These are phyloP conservation scores for Chlamydomonas sp. DNA, from an alignment of 139 green algal genomes.

Conservation along the genomic window DNA sequence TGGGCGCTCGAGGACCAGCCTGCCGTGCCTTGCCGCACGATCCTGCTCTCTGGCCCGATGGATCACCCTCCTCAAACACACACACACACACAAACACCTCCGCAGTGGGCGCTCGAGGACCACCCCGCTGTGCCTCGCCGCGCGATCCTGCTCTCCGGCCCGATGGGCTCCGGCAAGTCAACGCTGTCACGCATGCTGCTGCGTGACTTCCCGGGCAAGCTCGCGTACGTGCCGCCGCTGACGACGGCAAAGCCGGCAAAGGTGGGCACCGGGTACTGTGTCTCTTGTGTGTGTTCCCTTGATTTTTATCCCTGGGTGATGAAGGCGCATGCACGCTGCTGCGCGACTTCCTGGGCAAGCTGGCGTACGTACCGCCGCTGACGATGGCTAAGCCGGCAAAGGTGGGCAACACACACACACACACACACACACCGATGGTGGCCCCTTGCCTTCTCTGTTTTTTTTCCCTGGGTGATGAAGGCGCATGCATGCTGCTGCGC, in stretches of 20 bases:
- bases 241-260: slow-evolving; percentile 25
- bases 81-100: too few relatives aligned
- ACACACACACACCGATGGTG: too few relatives aligned
- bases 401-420: too few relatives aligned
- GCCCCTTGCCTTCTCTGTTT: too few relatives aligned
- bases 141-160: slow-evolving; percentile 42
- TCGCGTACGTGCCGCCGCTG: slow-evolving; percentile 22
- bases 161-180: slow-evolving; percentile 32
- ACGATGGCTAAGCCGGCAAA: too few relatives aligned
- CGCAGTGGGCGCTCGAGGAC: slow-evolving; percentile 11
- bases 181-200: slow-evolving; percentile 35
- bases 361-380: slow-evolving; percentile 22
- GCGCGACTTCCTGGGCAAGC: slow-evolving; percentile 17
- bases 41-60: slow-evolving; percentile 36
- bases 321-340: too few relatives aligned
- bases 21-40: too few relatives aligned
- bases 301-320: too few relatives aligned
- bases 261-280: too few relatives aligned
- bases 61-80: too few relatives aligned
- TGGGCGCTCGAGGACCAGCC: slow-evolving; percentile 7
- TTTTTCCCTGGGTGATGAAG: too few relatives aligned
- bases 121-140: neutral
- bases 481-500: slow-evolving; percentile 30
- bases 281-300: too few relatives aligned
- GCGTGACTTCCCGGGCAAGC: slow-evolving; percentile 17